Conservation (phyloP, 1,284 basidiomycete genomes). For the Austroboletus novae-zelandiae region DNA sequence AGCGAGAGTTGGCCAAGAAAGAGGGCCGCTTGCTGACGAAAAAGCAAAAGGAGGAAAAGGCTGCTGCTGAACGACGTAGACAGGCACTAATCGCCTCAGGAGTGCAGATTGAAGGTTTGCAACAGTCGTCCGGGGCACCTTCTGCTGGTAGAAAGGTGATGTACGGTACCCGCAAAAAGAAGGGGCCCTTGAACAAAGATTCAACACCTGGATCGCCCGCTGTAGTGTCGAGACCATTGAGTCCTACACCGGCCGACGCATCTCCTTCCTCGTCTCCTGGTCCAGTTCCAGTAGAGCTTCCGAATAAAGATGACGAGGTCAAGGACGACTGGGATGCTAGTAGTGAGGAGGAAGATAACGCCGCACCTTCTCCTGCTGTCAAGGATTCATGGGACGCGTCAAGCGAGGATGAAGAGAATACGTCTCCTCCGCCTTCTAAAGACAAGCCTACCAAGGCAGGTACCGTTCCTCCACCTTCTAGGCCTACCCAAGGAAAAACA, state of each 20-base stretch:
- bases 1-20: constrained; percentile 83
- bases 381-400: constrained; percentile 89
- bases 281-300: constrained; percentile 13
- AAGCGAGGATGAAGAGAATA: constrained; percentile 59
- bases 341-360: constrained; percentile 34
- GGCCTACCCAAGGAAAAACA: neutral
- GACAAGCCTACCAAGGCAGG: constrained; percentile 29
- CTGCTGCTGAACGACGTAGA: constrained; percentile 87
- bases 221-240: constrained; percentile 51
- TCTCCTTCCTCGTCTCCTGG: constrained; percentile 25
- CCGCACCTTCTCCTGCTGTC: constrained; percentile 39
- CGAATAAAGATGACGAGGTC: constrained; percentile 38
- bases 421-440: constrained; percentile 11
- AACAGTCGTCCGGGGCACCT: constrained; percentile 47
- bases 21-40: constrained; percentile 90
- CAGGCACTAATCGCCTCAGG: constrained; percentile 90
- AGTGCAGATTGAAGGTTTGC: constrained; percentile 87
- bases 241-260: constrained; percentile 40
- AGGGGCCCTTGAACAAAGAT: constrained; percentile 46
- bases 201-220: constrained; percentile 43
- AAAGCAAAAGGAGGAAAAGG: constrained; percentile 95
- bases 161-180: constrained; percentile 87
- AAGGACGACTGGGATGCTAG: constrained; percentile 87
- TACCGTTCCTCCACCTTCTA: constrained; percentile 12
- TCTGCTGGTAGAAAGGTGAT: constrained; percentile 65